A percentile compares a stretch with the other conserved stretches of the same genome.
phyloP scores from a whole-genome alignment of 805 yeast genomes.

The Spathaspora boniae region DNA sequence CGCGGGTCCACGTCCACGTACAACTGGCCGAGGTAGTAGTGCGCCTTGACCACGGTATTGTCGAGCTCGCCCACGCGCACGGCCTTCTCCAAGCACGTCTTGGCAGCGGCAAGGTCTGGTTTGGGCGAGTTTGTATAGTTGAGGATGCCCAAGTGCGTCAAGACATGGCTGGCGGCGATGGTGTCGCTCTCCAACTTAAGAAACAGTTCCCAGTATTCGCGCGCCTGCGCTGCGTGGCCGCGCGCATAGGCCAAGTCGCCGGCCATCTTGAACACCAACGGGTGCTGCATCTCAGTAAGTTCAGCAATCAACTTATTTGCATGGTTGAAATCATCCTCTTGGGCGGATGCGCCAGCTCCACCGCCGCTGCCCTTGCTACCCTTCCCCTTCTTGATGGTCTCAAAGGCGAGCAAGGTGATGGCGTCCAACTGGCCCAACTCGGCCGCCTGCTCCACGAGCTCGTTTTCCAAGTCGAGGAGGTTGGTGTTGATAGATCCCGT shows the following conservation, averaged over 20 bases:
- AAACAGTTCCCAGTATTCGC: conserved; percentile 55
- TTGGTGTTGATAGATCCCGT: conserved; percentile 58
- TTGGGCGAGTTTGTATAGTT: conserved; percentile 44
- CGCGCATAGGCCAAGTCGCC: conserved; percentile 69
- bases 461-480: conserved; percentile 62
- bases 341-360: conserved; percentile 17
- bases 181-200: conserved; percentile 55
- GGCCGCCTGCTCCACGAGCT: conserved; percentile 77
- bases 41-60: conserved; percentile 62
- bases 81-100: conserved; percentile 52
- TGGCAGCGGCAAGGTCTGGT: conserved; percentile 51
- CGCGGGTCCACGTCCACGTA: conserved; percentile 60
- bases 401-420: conserved; percentile 66
- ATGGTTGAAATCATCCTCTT: conserved; percentile 53
- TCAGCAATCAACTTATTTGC: conserved; percentile 61
- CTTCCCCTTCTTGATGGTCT: conserved; percentile 41
- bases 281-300: conserved; percentile 60
- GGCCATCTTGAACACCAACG: conserved; percentile 69
- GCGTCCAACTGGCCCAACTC: conserved; percentile 83
- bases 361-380: not conserved
- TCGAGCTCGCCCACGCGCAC: conserved; percentile 51
- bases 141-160: conserved; percentile 60
- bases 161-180: conserved; percentile 67
- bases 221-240: conserved; percentile 51
- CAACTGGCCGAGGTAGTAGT: conserved; percentile 72